Base-by-base conservation (phyloP, 495 filamentous ascomycete genomes). In the Penicillium roqueforti region DNA sequence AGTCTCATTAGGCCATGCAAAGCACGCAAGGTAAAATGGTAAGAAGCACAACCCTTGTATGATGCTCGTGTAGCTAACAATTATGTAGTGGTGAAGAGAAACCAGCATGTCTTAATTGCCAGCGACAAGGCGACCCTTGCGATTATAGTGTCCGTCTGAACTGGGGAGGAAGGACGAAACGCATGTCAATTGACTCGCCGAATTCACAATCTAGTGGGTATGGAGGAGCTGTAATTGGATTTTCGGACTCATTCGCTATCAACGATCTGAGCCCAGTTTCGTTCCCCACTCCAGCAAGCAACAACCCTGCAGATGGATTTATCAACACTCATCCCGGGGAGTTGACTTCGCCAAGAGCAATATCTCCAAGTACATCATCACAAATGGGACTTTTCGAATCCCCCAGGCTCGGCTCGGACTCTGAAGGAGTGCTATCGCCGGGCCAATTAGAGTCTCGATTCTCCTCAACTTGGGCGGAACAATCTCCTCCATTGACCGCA, bases 61-160 rank as follows among this genome's bases (percentile, higher is more conserved):
- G 1, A 23, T 25, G 4, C 8, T 16, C 13, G 26, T 11, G 10
- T 53, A 7, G 19, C 44, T 53, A 28, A 40, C 13, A 50, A 46
- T 1, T 48, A 55, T 53, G 39, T 43, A 76, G 70, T 66, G 90
- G 87, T 18, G 90, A 95, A 66, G 85, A 88, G 63, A 89, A 87
- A 60, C 89, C 90, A 9, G 69, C 71, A 62, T 95, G 90, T 67
- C 63, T 80, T 46, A 92, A 92, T 62, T 95, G 90, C 66, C 79
- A 83, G 62, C 83, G 83, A 48, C 84, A 85, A 59, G 85, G 84
- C 42, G 88, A 92, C 63, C 70, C 73, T 25, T 95, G 90, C 71
- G 90, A 95, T 69, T 95, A 93, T 72, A 89, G 84, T 66, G 87
- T 93, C 63, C 78, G 86, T 16, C 71, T 95, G 58, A 92, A 91